phyloP scores from a whole-genome alignment of 768 basidiomycete genomes.

The Galerina sulciceps region DNA sequence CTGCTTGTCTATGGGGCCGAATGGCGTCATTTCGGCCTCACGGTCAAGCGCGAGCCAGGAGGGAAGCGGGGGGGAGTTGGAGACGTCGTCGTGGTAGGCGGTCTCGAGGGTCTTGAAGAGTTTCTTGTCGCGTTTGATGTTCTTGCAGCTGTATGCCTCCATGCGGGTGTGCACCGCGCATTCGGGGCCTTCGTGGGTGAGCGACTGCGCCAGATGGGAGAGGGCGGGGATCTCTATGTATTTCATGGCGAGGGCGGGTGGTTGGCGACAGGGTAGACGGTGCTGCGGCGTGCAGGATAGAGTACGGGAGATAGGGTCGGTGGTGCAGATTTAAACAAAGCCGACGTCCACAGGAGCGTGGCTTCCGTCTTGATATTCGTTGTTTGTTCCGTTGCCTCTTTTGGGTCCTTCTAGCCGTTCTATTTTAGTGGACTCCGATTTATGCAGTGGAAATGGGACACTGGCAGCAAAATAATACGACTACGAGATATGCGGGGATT shows the following conservation, averaged over 20 bases:
- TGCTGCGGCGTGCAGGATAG: background rate
- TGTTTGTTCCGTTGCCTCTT: conserved; percentile 17
- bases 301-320: background rate
- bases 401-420: background rate
- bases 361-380: conserved; percentile 8
- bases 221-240: conserved; percentile 87
- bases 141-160: conserved; percentile 98
- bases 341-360: conserved; percentile 3
- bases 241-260: conserved; percentile 61
- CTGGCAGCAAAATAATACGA: too few relatives aligned
- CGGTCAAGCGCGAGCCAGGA: conserved; percentile 74
- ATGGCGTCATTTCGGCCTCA: conserved; percentile 82
- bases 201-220: conserved; percentile 73
- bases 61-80: conserved; percentile 83
- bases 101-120: conserved; percentile 92
- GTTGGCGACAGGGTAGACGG: background rate
- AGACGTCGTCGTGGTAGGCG: conserved; percentile 81
- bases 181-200: conserved; percentile 86
- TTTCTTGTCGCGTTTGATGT: conserved; percentile 95
- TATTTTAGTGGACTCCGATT: too few relatives aligned
- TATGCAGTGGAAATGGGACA: background rate
- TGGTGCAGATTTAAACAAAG: background rate
- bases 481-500: too few relatives aligned
- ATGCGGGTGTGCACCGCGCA: conserved; percentile 90
- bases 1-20: conserved; percentile 88